Percentiles rank a stretch among this genome's conserved stretches.
Evolutionary conservation across 805 yeast species (phyloP).

Genomic region (Zygosaccharomyces gambellarensis): DNA sequence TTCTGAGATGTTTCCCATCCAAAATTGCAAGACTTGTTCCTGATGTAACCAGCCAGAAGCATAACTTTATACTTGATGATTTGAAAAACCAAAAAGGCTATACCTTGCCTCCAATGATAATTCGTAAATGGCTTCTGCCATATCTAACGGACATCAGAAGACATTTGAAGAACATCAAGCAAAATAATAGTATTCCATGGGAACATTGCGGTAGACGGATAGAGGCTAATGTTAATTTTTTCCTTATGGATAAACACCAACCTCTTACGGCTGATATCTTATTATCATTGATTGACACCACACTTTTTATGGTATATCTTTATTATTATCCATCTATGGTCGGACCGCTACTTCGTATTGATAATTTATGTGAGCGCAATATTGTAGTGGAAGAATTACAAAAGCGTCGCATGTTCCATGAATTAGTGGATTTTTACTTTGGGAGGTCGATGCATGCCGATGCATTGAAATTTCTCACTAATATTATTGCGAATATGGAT

Average conservation of each 20-base stretch:
- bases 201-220: slow-evolving; percentile 19
- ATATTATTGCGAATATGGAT: slow-evolving; percentile 24
- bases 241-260: slow-evolving; percentile 30
- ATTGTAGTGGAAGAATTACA: slow-evolving; percentile 54
- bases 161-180: slow-evolving; percentile 33
- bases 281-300: slow-evolving; percentile 59
- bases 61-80: slow-evolving; percentile 11
- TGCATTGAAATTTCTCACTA: slow-evolving; percentile 59
- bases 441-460: slow-evolving; percentile 57
- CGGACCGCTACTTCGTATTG: slow-evolving; percentile 75
- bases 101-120: slow-evolving; percentile 13
- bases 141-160: slow-evolving; percentile 49
- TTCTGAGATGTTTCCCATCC: slow-evolving; percentile 42
- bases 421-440: slow-evolving; percentile 71
- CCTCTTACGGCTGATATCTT: slow-evolving; percentile 36
- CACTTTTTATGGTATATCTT: slow-evolving; percentile 70
- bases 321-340: slow-evolving; percentile 65
- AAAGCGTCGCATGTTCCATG: slow-evolving; percentile 49
- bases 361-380: slow-evolving; percentile 65
- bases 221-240: slow-evolving; percentile 25
- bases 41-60: slow-evolving; percentile 15
- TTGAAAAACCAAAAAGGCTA: slow-evolving; percentile 1
- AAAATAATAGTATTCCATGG: slow-evolving; percentile 21
- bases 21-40: slow-evolving; percentile 25
- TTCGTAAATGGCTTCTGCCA: slow-evolving; percentile 34